Base-by-base conservation (phyloP, 1,139 yeast species). In the Arxiozyma heterogenica region DNA sequence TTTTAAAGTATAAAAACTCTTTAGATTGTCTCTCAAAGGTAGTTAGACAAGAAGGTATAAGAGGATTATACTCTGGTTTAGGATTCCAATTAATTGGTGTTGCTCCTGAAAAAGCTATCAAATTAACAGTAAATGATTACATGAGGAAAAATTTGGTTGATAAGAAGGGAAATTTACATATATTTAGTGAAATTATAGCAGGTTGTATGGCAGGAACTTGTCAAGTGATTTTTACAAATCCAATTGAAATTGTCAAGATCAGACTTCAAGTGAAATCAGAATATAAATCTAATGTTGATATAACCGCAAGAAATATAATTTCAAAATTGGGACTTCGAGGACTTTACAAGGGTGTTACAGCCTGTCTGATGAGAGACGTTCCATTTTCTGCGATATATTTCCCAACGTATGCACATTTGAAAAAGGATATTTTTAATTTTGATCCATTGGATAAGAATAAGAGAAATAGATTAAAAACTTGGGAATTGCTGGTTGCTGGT, bases 91-190 rank as follows among this genome's bases (percentile, higher is more conserved):
- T 93, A 64, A 83, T 93, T 49, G 98, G 98, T 59, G 98, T 93
- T 51, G 98, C 98, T 0, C 98, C 98, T 3, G 98, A 93, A 72
- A 93, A 93, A 75, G 98, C 98, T 51, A 93, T 93, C 67, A 93
- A 93, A 73, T 80, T 93, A 61, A 91, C 98, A 0, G 95, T 93
- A 51, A 93, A 93, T 71, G 98, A 93, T 69, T 76, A 87, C 59
- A 83, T 91, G 55, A 81, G 98, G 66, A 83, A 83, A 49, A 77
- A 82, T 57, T 83, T 94, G 61, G 79, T 89, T 30, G 76, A 78
- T 53, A 67, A 71, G 53, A 73, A 76, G 51, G 82, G 83, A 11
- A 71, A 75, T 52, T 80, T 91, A 58, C 75, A 87, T 38, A 71
- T 86, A 73, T 72, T 76, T 50, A 81, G 86, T 78, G 98, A 93